Base-by-base conservation (phyloP, 2,329 filamentous ascomycete species). In the Fusarium incarnatum region DNA sequence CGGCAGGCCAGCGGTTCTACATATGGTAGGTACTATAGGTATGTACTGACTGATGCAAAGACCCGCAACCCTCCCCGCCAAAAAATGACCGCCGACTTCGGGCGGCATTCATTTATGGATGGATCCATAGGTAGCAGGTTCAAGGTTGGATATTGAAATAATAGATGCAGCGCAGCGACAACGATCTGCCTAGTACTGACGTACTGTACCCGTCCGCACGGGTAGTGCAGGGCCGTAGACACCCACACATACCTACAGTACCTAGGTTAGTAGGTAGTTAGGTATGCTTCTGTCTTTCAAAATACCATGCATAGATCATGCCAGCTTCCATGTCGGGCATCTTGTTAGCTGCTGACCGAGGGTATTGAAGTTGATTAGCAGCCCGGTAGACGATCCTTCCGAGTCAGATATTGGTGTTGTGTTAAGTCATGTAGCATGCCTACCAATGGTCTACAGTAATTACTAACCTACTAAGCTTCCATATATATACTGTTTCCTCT, bases 21-120 rank as follows among this genome's bases (percentile, higher is more conserved):
- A 12, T 27, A 9, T 9, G 25, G 25, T 27, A 27, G 25, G 25
- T 27, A 23, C 5, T 23, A 5, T 23, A 28, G 11, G 27, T 28
- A 12, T 28, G 27, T 28, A 37, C 18, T n/a, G 27, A 42, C 37
- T 70, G 58, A 70, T 48, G 71, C 57, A 64, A 70, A 34, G 67
- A 56, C 50, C 50, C 54, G 50, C 52, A 60, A 49, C 42, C 45
- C 48, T 62, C 66, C 71, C 66, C 65, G 65, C 59, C 57, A 28
- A 71, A 62, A 64, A 68, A 68, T 40, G 56, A 27, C 56, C 70
- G 73, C 73, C 73, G 73, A 75, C 57, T 62, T 75, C 73, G 73
- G 73, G 34, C 34, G 34, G 18, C 34, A n/a, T 37, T 37, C 18
- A 37, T 37, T n/a, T n/a, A 37, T 37, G 34, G 34, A 37, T 37